Conservation (phyloP, 1,139 yeast genomes). For the Groenewaldozyma auringiensis region DNA sequence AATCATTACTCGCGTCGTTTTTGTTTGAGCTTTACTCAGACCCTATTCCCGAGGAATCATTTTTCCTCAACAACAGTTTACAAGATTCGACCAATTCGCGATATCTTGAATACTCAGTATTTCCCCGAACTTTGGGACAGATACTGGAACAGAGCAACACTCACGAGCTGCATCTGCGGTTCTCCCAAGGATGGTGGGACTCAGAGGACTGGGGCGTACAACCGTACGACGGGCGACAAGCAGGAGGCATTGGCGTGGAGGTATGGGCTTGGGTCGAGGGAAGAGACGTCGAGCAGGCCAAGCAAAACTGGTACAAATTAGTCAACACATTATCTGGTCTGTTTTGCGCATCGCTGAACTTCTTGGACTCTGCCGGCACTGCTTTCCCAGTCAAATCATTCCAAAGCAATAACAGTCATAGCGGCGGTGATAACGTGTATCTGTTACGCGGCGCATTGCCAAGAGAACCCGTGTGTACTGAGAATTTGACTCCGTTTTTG, state of each 20-base stretch:
- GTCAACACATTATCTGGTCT: conserved; percentile 79
- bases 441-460: conserved; percentile 83
- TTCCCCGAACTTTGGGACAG: conserved; percentile 80
- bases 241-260: conserved; percentile 97
- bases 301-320: conserved; percentile 58
- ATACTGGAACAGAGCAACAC: conserved; percentile 60
- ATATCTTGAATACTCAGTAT: conserved; percentile 55
- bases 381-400: conserved; percentile 57
- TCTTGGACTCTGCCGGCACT: conserved; percentile 72
- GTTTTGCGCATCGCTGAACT: conserved; percentile 91
- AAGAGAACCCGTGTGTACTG: conserved; percentile 94
- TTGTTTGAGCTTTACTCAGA: conserved; percentile 57
- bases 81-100: conserved; percentile 16
- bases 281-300: conserved; percentile 45
- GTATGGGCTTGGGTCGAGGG: conserved; percentile 83
- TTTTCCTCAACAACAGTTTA: conserved; percentile 14
- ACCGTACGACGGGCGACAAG: conserved; percentile 59
- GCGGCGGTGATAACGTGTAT: conserved; percentile 31
- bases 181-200: conserved; percentile 96
- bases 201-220: conserved; percentile 78
- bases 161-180: conserved; percentile 71
- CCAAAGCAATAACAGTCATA: conserved; percentile 24
- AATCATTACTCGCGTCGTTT: conserved; percentile 60
- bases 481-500: conserved; percentile 87
- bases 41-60: conserved; percentile 27